Percentiles rank a stretch among this genome's conserved stretches.
phyloP scores from a whole-genome alignment of 306 rosid species.

The Neltuma alba region DNA sequence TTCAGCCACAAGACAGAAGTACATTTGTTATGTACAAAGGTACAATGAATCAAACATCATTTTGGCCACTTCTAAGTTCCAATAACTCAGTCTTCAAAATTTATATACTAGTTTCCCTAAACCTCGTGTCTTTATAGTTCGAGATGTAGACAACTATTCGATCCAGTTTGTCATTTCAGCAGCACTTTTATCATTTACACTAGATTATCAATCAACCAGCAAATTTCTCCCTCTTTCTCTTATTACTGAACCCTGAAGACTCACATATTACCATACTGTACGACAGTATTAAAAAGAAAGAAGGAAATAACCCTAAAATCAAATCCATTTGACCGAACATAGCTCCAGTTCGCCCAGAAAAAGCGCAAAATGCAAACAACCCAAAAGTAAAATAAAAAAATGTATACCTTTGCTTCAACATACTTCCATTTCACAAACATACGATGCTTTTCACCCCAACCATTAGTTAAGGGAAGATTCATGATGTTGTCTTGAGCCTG shows the following conservation, averaged over 20 bases:
- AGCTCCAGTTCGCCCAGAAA: constrained; percentile 50
- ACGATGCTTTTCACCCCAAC: constrained; percentile 96
- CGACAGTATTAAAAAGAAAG: constrained; percentile 14
- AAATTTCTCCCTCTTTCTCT: not conserved
- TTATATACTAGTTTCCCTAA: not conserved
- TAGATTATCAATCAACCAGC: constrained; percentile 9
- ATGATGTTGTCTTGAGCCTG: constrained; percentile 98
- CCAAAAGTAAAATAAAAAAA: not conserved
- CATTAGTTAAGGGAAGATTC: constrained; percentile 88
- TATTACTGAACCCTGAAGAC: not conserved
- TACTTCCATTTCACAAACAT: constrained; percentile 90
- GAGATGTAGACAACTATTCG: constrained; percentile 1
- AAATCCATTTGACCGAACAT: not conserved
- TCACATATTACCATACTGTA: not conserved
- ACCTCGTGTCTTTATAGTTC: not conserved
- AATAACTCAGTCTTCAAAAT: not conserved
- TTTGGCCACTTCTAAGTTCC: constrained; percentile 21
- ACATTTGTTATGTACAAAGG: not conserved
- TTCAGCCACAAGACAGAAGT: constrained; percentile 19
- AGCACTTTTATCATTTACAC: constrained; percentile 1
- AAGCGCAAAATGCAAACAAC: constrained; percentile 2
- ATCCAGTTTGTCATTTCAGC: not conserved
- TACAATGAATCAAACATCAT: constrained; percentile 6
- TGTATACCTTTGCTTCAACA: constrained; percentile 80
- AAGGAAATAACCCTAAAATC: not conserved